Evolutionary conservation across 441 rosid genomes (phyloP), one percentile per base, ranked within the genome.

Genomic region (Brassica balearica): DNA sequence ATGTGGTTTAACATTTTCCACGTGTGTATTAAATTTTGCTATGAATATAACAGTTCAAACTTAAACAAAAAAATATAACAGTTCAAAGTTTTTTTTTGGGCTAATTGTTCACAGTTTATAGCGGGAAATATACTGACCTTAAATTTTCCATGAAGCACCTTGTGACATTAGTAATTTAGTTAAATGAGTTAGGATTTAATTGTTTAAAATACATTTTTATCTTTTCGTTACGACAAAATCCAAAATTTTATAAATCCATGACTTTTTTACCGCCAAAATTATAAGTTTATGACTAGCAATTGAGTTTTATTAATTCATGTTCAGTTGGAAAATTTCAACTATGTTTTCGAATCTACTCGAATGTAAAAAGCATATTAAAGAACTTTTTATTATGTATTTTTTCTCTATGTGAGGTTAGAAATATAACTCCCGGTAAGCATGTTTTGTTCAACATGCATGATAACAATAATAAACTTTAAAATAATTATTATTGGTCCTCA

Each of bases 1-100:
- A 17, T 55, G 64, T 69, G 73, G 73, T 32, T 69, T 5, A 69
- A 10, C 63, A 55, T 25, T 9, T 69, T 19, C 27, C 27, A 17
- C 22, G 15, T 32, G 5, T 32, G 73, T 17, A 6, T 3, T 32
- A 29, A 53, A 9, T 27, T 68, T 53, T 15, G 41, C 6, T 15
- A 10, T 69, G 63, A 55, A 55, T 2, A 55, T 29, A 56, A 66
- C 22, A 17, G 19, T 17, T 17, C 19, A 17, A 17, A 17, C 19
- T 17, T 17, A 17, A 17, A 17, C 19, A 17, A 17, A 17, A 17
- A 17, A 17, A 17, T 17, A 17, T 29, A 22, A 22, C 23, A 22
- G 14, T 36, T 36, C 51, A 65, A 20, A 34, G 4, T 38, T 19
- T 34, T 41, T 5, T 41, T 41, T 41, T 41, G 12, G 48, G 11